Percentiles rank a stretch among this genome's conserved stretches.
phyloP scores from a whole-genome alignment of 1,284 basidiomycete species.

The Amylostereum areolatum region DNA sequence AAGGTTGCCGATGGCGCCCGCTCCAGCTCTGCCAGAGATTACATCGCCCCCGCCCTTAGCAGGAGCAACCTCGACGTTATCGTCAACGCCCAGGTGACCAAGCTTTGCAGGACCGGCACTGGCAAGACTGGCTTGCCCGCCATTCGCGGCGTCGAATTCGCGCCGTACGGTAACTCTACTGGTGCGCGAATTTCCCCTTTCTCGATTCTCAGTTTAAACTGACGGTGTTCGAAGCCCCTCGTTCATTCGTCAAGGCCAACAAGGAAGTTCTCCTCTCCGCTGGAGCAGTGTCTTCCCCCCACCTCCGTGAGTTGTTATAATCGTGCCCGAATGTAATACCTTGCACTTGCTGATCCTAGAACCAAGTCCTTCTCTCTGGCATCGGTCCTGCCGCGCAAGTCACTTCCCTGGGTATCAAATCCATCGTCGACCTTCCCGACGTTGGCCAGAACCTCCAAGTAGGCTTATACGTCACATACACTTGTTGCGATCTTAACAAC shows the following conservation, averaged over 20 bases:
- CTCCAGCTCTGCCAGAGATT: constrained; percentile 30
- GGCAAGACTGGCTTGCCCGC: constrained; percentile 12
- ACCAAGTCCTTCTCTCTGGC: constrained; percentile 40
- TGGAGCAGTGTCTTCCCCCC: constrained; percentile 33
- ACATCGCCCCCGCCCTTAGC: constrained; percentile 26
- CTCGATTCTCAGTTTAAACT: not conserved
- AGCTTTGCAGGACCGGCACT: constrained; percentile 24
- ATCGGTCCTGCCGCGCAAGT: constrained; percentile 30
- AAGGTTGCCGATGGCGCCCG: constrained; percentile 18
- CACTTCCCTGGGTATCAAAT: constrained; percentile 21
- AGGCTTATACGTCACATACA: no score
- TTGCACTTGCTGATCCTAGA: no score
- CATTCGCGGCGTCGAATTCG: constrained; percentile 29
- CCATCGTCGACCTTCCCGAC: constrained; percentile 26
- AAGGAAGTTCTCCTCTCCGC: constrained; percentile 28
- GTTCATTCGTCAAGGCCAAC: constrained; percentile 15
- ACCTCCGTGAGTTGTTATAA: no score
- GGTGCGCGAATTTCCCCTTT: constrained; percentile 10
- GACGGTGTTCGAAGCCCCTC: constrained; percentile 11
- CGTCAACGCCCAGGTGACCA: constrained; percentile 33
- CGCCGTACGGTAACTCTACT: constrained; percentile 8
- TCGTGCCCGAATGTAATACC: no score
- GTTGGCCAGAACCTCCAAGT: constrained; percentile 37
- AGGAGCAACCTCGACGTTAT: constrained; percentile 37
- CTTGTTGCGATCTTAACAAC: no score